Conservation (phyloP, 345 rosid species). For the Boechera retrofracta region DNA sequence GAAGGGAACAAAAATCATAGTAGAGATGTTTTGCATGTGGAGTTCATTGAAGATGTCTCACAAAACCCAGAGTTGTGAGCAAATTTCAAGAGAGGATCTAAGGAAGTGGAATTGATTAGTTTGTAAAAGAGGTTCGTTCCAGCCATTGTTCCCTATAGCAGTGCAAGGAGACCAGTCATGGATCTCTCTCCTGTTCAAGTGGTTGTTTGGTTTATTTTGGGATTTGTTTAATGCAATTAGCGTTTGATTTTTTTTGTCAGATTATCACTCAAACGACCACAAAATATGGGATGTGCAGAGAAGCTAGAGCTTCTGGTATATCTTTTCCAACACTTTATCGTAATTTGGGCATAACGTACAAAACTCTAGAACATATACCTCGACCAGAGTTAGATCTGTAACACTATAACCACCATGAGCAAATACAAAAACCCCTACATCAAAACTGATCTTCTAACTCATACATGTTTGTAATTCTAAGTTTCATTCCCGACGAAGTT, state of each 20-base stretch:
- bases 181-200: no score
- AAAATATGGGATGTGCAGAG: not conserved
- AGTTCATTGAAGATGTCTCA: no score
- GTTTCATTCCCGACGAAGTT: not conserved
- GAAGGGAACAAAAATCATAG: no score
- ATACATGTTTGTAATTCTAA: not conserved
- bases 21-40: no score
- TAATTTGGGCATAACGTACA: constrained; percentile 12
- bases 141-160: no score
- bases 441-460: constrained; percentile 37
- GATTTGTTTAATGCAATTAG: not conserved
- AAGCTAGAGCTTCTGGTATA: not conserved
- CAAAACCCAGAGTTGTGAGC: no score
- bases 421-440: constrained; percentile 9
- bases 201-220: not conserved
- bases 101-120: no score
- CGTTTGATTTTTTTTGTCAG: not conserved
- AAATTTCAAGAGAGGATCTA: no score
- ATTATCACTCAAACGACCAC: constrained; percentile 1
- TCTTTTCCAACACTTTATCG: not conserved
- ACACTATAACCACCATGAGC: constrained; percentile 21
- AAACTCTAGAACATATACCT: not conserved
- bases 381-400: constrained; percentile 11
- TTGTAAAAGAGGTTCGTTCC: no score
- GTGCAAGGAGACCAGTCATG: no score